A percentile compares a stretch with the other conserved stretches of the same genome.
phyloP scores from a whole-genome alignment of 2,329 filamentous ascomycete species.

The Thermoascus crustaceus region DNA sequence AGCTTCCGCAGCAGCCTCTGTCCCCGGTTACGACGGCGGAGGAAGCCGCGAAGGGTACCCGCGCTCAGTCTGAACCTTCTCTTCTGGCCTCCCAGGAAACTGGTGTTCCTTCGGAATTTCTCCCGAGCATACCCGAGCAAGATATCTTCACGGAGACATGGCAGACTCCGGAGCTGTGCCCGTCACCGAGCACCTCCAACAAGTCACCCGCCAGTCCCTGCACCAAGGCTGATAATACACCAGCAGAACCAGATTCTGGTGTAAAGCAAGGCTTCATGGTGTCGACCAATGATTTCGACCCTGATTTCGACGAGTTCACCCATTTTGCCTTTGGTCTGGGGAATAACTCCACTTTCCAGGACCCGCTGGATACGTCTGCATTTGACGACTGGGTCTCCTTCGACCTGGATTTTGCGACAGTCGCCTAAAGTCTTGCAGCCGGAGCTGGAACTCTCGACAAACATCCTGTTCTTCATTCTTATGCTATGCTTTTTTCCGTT shows the following conservation, averaged over 20 bases:
- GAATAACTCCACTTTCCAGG: slow-evolving; percentile 12
- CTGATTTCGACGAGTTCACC: slow-evolving; percentile 26
- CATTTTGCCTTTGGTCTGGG: slow-evolving; percentile 24
- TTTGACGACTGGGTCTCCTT: slow-evolving; percentile 26
- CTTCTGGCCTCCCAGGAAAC: not conserved
- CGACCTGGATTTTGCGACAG: slow-evolving; percentile 22
- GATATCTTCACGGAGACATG: slow-evolving; percentile 19
- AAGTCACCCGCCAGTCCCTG: no score
- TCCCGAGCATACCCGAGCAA: slow-evolving; percentile 14
- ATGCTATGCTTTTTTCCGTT: slow-evolving; percentile 1
- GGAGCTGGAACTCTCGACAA: slow-evolving; percentile 12
- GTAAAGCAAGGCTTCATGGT: slow-evolving; percentile 13
- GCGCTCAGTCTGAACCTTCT: slow-evolving; percentile 2
- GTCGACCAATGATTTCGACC: slow-evolving; percentile 20
- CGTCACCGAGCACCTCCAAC: slow-evolving; percentile 21
- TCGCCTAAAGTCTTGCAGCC: slow-evolving; percentile 9
- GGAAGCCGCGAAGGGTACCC: not conserved
- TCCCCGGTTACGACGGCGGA: not conserved
- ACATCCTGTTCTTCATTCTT: slow-evolving; percentile 9
- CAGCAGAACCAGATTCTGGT: not conserved
- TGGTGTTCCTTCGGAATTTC: not conserved
- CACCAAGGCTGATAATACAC: not conserved
- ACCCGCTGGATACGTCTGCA: slow-evolving; percentile 16
- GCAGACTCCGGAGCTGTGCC: slow-evolving; percentile 26
- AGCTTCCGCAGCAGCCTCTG: slow-evolving; percentile 14